phyloP scores from a whole-genome alignment of 2,329 filamentous ascomycete genomes.

The Stagonosporopsis chrysanthemi region DNA sequence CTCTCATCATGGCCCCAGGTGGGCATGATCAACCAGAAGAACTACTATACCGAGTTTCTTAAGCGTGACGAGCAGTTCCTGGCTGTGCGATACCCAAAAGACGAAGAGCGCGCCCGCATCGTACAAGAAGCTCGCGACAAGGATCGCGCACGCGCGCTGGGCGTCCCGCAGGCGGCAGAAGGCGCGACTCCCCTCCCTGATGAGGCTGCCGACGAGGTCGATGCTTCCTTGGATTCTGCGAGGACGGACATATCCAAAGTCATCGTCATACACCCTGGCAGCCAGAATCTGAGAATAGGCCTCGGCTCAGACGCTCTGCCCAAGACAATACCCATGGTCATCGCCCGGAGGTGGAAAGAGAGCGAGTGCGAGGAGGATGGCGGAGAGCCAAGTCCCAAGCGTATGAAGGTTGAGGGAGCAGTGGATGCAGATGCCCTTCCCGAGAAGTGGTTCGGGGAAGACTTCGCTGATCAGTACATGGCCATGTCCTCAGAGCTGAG shows the following conservation, averaged over 20 bases:
- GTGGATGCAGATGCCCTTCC: slow-evolving; percentile 66
- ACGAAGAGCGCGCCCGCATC: slow-evolving; percentile 83
- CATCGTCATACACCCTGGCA: slow-evolving; percentile 93
- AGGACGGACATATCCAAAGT: slow-evolving; percentile 80
- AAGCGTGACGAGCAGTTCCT: slow-evolving; percentile 98
- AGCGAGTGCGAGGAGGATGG: slow-evolving; percentile 86
- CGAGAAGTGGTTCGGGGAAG: slow-evolving; percentile 88
- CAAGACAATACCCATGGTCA: slow-evolving; percentile 91
- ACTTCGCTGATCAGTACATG: slow-evolving; percentile 72
- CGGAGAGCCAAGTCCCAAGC: slow-evolving; percentile 77
- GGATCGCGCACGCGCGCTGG: slow-evolving; percentile 82
- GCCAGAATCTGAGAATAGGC: slow-evolving; percentile 92
- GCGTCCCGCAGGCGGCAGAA: slow-evolving; percentile 58
- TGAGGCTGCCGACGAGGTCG: slow-evolving; percentile 41
- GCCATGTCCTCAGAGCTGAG: slow-evolving; percentile 89
- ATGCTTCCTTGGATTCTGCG: slow-evolving; percentile 34
- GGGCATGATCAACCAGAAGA: slow-evolving; percentile 97
- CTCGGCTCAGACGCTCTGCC: slow-evolving; percentile 95
- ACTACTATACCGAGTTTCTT: slow-evolving; percentile 93
- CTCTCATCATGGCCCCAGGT: slow-evolving; percentile 93
- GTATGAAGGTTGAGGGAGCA: slow-evolving; percentile 67
- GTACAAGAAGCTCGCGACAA: slow-evolving; percentile 87
- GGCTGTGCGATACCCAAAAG: slow-evolving; percentile 84
- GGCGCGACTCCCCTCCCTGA: slow-evolving; percentile 37
- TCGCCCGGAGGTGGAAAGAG: slow-evolving; percentile 78